Evolutionary conservation across 1,284 basidiomycete species (phyloP).

Genomic region (Thecaphora thlaspeos): DNA sequence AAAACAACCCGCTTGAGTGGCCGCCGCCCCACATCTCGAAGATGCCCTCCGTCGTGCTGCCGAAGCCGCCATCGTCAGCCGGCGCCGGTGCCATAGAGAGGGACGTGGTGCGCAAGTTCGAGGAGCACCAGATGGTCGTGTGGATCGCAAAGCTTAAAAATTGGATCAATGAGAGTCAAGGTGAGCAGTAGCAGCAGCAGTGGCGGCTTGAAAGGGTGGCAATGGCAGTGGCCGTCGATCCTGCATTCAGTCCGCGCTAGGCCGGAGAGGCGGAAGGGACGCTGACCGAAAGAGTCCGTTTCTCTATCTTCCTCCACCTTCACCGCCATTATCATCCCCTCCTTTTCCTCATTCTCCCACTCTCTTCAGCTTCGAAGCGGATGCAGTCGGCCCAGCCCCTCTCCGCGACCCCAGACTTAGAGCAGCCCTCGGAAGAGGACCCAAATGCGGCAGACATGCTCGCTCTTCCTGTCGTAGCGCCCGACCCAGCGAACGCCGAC

Average conservation of each 20-base stretch:
- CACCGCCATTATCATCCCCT: too few relatives aligned
- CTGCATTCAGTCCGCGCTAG: too few relatives aligned
- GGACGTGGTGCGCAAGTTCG: conserved; percentile 28
- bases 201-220: neutral
- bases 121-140: conserved; percentile 42
- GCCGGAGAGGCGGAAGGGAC: too few relatives aligned
- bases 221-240: too few relatives aligned
- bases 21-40: conserved; percentile 61
- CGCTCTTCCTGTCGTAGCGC: neutral
- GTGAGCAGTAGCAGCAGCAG: conserved; percentile 6
- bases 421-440: neutral
- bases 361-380: too few relatives aligned
- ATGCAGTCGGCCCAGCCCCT: too few relatives aligned
- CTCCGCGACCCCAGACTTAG: neutral
- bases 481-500: neutral
- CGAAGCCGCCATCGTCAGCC: conserved; percentile 13
- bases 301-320: too few relatives aligned
- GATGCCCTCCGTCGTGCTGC: conserved; percentile 33
- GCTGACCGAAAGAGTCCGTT: too few relatives aligned
- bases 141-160: conserved; percentile 45
- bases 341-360: too few relatives aligned
- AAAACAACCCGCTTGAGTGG: conserved; percentile 84
- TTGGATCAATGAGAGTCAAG: conserved; percentile 37
- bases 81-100: conserved; percentile 60
- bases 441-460: neutral